phyloP scores from a whole-genome alignment of 129 eudicot genomes.

The Glebionis coronaria region DNA sequence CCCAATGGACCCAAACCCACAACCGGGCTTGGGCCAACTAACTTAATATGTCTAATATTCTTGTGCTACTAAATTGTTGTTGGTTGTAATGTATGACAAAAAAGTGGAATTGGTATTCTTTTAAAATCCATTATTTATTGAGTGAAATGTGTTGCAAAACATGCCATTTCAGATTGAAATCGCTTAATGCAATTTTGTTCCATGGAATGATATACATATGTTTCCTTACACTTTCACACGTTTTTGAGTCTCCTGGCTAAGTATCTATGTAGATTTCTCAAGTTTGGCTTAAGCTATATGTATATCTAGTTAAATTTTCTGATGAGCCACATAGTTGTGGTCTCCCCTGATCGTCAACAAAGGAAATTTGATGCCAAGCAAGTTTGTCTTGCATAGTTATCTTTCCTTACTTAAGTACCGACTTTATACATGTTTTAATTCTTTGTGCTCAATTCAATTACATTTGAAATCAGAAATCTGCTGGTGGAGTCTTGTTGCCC shows the following conservation, averaged over 20 bases:
- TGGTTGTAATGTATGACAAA: background rate
- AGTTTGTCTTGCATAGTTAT: background rate
- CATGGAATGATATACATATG: background rate
- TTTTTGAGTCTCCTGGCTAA: background rate
- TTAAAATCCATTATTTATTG: too few relatives aligned
- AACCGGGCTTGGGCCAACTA: too few relatives aligned
- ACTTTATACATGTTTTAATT: background rate
- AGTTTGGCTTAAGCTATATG: background rate
- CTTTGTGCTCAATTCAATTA: background rate
- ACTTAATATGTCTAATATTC: too few relatives aligned
- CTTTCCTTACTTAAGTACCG: background rate
- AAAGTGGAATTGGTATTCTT: background rate
- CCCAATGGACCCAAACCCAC: too few relatives aligned
- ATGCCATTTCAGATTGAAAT: background rate
- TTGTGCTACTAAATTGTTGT: background rate
- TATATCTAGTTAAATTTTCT: background rate
- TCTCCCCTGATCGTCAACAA: background rate
- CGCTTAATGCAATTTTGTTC: background rate
- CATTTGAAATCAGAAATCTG: slow-evolving; percentile 68
- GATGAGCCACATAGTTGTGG: background rate
- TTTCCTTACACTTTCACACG: background rate
- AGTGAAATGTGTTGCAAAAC: background rate
- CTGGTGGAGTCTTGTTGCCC: slow-evolving; percentile 94
- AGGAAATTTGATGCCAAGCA: background rate
- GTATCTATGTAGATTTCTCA: background rate